A percentile compares a stretch with the other conserved stretches of the same genome.
Conservation (phyloP, 2,329 filamentous ascomycete species). For the Fulvia fulva region DNA sequence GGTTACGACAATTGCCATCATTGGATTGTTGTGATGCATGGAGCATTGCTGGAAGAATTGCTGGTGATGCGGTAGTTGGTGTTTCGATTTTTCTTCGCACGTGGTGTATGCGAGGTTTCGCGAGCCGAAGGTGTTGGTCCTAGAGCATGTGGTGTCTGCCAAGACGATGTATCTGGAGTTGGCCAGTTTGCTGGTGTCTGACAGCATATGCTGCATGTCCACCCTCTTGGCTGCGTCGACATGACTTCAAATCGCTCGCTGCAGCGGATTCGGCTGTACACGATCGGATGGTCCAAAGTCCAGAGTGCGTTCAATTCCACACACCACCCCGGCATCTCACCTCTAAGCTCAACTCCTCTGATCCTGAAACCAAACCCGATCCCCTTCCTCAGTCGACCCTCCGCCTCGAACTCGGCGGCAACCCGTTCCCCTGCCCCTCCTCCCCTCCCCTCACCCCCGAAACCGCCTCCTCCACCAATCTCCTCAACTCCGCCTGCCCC, state of each 20-base stretch:
- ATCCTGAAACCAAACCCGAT: no score
- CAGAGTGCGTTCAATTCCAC: not conserved
- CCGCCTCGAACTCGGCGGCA: conserved; percentile 16
- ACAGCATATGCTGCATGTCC: not conserved
- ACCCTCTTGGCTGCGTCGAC: not conserved
- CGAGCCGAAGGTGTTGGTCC: not conserved
- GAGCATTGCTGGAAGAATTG: conserved; percentile 2
- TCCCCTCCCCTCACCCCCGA: conserved; percentile 58
- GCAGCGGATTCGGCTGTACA: no score
- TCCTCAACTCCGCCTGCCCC: conserved; percentile 73
- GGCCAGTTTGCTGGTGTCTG: not conserved
- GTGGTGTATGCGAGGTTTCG: not conserved
- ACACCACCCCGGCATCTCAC: no score
- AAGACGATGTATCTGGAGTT: not conserved
- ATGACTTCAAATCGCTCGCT: not conserved
- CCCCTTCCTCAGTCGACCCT: conserved; percentile 13
- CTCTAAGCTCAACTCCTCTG: no score
- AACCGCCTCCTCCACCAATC: conserved; percentile 76
- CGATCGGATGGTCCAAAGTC: not conserved
- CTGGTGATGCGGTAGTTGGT: not conserved
- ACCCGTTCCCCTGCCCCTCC: conserved; percentile 47
- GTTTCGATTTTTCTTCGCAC: not conserved
- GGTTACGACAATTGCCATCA: not conserved
- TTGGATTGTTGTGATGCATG: not conserved
- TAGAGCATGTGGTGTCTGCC: not conserved